These are phyloP conservation scores for Lycium barbarum DNA, from an alignment of 257 asterid species.

Conservation along the genomic window DNA sequence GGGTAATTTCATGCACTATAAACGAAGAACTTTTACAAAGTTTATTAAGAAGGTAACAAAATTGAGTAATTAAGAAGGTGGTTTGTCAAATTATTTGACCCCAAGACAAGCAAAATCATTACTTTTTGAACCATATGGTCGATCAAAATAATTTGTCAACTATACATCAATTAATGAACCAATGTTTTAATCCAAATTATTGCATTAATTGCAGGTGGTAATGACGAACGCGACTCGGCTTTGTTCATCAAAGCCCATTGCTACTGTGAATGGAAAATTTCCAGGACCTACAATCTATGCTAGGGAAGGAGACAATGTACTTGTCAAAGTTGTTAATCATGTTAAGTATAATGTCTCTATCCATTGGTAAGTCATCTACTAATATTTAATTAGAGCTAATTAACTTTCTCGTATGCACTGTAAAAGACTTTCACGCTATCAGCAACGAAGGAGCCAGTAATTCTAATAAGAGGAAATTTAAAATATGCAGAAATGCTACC, in stretches of 20 bases:
- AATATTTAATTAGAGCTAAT: background rate
- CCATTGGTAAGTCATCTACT: constrained; percentile 63
- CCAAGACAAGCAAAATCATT: background rate
- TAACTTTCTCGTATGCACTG: background rate
- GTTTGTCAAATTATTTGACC: background rate
- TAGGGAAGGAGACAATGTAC: constrained; percentile 75
- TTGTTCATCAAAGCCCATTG: constrained; percentile 74
- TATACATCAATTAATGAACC: background rate
- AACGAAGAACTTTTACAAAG: background rate
- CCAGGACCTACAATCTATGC: constrained; percentile 94
- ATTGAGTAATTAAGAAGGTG: background rate
- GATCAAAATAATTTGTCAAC: constrained; percentile 6
- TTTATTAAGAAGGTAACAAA: background rate
- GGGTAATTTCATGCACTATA: background rate
- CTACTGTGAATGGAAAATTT: constrained; percentile 73
- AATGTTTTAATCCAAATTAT: background rate
- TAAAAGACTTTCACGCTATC: background rate
- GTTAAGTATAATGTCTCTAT: constrained; percentile 85
- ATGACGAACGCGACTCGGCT: constrained; percentile 61
- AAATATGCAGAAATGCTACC: background rate
- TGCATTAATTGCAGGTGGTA: constrained; percentile 62
- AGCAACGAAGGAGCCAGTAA: background rate
- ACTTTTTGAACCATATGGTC: background rate
- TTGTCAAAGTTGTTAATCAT: constrained; percentile 76
- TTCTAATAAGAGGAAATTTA: background rate